These are phyloP conservation scores for Pelargonium fulgidum DNA, from an alignment of 441 rosid species.

Conservation along the genomic window DNA sequence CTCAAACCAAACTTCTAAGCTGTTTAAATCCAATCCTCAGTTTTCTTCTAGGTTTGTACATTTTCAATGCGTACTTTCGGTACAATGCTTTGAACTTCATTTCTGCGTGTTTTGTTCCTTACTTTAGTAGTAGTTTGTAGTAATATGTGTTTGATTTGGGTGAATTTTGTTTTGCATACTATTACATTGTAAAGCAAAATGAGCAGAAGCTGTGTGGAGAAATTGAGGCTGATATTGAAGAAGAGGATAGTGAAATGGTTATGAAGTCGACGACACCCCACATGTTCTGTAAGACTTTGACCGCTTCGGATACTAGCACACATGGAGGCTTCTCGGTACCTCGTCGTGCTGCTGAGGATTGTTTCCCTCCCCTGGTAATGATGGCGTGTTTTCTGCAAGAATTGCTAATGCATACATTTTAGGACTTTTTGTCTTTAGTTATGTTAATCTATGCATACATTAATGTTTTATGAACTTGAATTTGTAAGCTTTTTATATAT, in stretches of 20 bases:
- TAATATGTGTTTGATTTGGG: background rate
- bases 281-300: slow-evolving; percentile 84
- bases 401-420: background rate
- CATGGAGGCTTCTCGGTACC: slow-evolving; percentile 95
- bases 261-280: slow-evolving; percentile 61
- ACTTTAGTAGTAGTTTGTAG: background rate
- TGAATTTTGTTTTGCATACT: slow-evolving; percentile 19
- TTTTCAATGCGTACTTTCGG: background rate
- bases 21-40: too few relatives aligned
- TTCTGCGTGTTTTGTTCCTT: background rate
- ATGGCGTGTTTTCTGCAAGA: slow-evolving; percentile 3
- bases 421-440: background rate
- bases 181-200: slow-evolving; percentile 35
- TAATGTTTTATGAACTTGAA: background rate
- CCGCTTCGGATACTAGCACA: slow-evolving; percentile 39
- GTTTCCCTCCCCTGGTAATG: slow-evolving; percentile 72
- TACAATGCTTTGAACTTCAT: background rate
- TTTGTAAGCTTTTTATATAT: background rate
- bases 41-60: background rate
- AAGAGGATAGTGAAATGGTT: slow-evolving; percentile 46
- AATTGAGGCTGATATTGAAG: slow-evolving; percentile 41
- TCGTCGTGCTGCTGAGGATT: slow-evolving; percentile 84
- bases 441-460: background rate
- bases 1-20: too few relatives aligned
- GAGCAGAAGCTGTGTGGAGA: slow-evolving; percentile 45